phyloP scores from a whole-genome alignment of 176 grass and related monocot species.

The Zea luxurians region DNA sequence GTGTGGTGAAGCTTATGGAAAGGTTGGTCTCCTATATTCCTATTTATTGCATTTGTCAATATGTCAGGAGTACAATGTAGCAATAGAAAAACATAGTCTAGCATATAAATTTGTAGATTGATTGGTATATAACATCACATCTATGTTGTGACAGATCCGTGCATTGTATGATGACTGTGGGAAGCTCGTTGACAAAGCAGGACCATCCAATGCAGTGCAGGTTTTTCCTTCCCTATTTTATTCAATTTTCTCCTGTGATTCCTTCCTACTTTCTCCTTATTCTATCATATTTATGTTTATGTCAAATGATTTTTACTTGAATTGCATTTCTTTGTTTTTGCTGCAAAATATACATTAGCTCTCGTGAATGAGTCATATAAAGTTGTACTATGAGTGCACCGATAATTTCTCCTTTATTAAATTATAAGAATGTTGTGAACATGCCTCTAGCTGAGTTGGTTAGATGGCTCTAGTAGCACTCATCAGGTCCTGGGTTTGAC shows the following conservation, averaged over 20 bases:
- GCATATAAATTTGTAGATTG: constrained; percentile 32
- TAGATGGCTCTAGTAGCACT: too few relatives aligned
- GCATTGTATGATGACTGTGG: constrained; percentile 97
- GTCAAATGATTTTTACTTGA: neutral
- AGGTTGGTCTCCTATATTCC: constrained; percentile 59
- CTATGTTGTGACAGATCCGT: constrained; percentile 61
- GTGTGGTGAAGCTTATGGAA: constrained; percentile 92
- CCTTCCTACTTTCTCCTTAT: constrained; percentile 13
- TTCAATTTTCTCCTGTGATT: neutral
- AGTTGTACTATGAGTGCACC: neutral
- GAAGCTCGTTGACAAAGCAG: constrained; percentile 71
- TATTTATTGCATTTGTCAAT: constrained; percentile 12
- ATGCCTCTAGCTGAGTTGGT: too few relatives aligned
- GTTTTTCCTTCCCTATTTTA: constrained; percentile 36
- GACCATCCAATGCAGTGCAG: constrained; percentile 91
- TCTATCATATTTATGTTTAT: constrained; percentile 21
- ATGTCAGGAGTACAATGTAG: constrained; percentile 24
- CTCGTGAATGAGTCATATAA: constrained; percentile 1
- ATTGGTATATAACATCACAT: constrained; percentile 32
- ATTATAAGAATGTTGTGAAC: too few relatives aligned
- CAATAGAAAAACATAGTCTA: constrained; percentile 18
- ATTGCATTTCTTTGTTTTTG: constrained; percentile 6
- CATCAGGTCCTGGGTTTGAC: too few relatives aligned
- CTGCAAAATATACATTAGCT: constrained; percentile 19
- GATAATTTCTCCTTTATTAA: neutral